Base-by-base conservation (phyloP, 352 stramenopile genomes). In the Phytopythium cucurbitacearum region DNA sequence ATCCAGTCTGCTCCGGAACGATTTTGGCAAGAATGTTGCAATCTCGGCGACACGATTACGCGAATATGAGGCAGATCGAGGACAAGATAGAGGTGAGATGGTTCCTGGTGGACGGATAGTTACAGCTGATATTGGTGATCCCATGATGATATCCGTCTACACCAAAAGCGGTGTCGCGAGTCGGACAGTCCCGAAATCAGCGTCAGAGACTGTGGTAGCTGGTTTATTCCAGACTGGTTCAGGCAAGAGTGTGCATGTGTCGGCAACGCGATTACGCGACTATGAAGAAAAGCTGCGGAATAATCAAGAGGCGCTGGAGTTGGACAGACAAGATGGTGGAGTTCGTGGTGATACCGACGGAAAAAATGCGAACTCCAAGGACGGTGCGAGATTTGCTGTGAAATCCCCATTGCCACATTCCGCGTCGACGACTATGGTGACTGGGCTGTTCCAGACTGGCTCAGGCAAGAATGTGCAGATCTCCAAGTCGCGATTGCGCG, bases 141-240 rank as follows among this genome's bases (percentile, higher is more conserved):
- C 21, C 21, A 28, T 28, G 21, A 28, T 28, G 21, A 28, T 2
- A 28, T 1, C 2, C 21, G 21, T 28, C 21, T 2, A 28, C 21
- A 28, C 2, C 21, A 28, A 28, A 28, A 28, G 21, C 2, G 21
- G 21, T 28, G 21, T 28, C 21, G 1, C 21, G 21, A 28, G 21
- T 28, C 21, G 21, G 21, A 28, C 21, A 28, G 21, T 2, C 21
- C 21, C 40, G 6, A 33, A 10, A 13, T 28, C 34, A 21, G 10
- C 10, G 9, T 13, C 36, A 37, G 28, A 32, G 33, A 38, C 28
- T 21, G 40, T 12, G 2, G 34, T 41, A 15, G 46, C 35, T 21
- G 46, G 49, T 7, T 43, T 64, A 8, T 72, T 76, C 51, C 60
- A 65, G 51, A 73, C 71, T 5, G 60, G 59, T 10, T 72, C 54